These are phyloP conservation scores for Sporothrix pallida DNA, from an alignment of 2,329 filamentous ascomycete genomes.

Conservation along the genomic window DNA sequence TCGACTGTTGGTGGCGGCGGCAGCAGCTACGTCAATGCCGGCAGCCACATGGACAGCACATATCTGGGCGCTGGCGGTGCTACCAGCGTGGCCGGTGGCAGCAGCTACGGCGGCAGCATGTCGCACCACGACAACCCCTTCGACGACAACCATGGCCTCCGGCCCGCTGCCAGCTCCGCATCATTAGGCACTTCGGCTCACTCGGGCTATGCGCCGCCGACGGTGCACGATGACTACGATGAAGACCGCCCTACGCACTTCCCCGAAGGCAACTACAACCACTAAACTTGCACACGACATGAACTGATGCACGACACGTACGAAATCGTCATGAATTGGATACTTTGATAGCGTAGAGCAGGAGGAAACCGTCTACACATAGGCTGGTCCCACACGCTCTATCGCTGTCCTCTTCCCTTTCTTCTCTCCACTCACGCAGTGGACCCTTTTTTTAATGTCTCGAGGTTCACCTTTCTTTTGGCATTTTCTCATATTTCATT, in stretches of 20 bases:
- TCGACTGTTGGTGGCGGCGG: conserved; percentile 28
- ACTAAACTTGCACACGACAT: conserved; percentile 39
- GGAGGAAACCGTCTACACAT: too few species aligned
- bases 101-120: conserved; percentile 39
- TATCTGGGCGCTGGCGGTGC: conserved; percentile 27
- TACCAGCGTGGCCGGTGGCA: conserved; percentile 20
- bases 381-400: too few species aligned
- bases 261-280: conserved; percentile 63
- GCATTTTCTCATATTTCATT: neutral
- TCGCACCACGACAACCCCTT: conserved; percentile 49
- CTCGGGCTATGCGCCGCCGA: conserved; percentile 49
- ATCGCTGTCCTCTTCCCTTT: neutral
- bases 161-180: conserved; percentile 36
- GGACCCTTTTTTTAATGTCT: neutral
- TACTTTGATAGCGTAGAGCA: too few species aligned
- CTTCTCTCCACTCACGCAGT: neutral
- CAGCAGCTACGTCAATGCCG: conserved; percentile 31
- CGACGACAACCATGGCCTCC: conserved; percentile 51
- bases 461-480: neutral
- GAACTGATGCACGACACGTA: neutral
- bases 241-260: conserved; percentile 59
- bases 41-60: conserved; percentile 52
- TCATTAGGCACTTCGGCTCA: conserved; percentile 36
- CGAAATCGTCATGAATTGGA: neutral
- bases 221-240: conserved; percentile 53